phyloP scores from a whole-genome alignment of 306 rosid species.

The Amphicarpaea edgeworthii region DNA sequence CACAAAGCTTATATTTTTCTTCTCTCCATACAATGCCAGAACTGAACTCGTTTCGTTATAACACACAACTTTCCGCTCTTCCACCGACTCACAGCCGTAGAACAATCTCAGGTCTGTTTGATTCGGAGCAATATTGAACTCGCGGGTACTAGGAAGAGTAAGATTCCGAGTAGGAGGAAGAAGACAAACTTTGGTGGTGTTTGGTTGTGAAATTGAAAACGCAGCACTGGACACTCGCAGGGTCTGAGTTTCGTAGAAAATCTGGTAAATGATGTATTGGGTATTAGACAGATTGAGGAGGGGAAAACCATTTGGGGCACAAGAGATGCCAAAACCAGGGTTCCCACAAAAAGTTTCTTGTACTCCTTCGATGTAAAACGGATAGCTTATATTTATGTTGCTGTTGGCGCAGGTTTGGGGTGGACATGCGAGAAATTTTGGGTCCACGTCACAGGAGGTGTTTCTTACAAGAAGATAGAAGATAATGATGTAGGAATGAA shows the following conservation, averaged over 20 bases:
- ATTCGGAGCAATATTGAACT: not conserved
- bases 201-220: constrained; percentile 24
- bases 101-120: constrained; percentile 42
- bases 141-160: not conserved
- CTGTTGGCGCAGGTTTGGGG: constrained; percentile 49
- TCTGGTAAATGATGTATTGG: constrained; percentile 39
- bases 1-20: not conserved
- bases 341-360: constrained; percentile 59
- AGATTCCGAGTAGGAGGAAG: constrained; percentile 22
- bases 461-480: not conserved
- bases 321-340: constrained; percentile 61
- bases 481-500: constrained; percentile 22
- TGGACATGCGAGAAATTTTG: constrained; percentile 46
- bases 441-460: constrained; percentile 25
- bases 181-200: constrained; percentile 21
- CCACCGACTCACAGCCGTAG: constrained; percentile 44
- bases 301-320: constrained; percentile 45
- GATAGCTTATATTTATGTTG: constrained; percentile 53
- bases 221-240: constrained; percentile 52
- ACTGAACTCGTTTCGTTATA: constrained; percentile 33
- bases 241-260: constrained; percentile 47
- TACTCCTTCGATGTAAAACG: constrained; percentile 49
- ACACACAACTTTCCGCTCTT: constrained; percentile 44
- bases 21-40: constrained; percentile 48
- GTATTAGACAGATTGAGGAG: constrained; percentile 43